phyloP scores from a whole-genome alignment of 1,139 yeast species.

The Scheffersomyces illinoinensis region DNA sequence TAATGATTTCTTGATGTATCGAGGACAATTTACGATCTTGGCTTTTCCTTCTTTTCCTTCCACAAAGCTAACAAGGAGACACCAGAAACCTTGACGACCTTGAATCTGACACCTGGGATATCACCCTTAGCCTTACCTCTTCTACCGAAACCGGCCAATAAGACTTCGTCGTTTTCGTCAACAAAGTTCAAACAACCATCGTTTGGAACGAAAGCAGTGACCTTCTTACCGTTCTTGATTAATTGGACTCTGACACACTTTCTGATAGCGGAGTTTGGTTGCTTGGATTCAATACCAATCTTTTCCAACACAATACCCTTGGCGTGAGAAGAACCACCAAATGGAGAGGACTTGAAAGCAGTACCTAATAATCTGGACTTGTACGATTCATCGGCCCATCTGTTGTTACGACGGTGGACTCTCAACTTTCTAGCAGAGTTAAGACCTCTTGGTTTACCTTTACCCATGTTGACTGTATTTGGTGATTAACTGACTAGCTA shows the following conservation, averaged over 20 bases:
- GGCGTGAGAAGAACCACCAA: slow-evolving; percentile 99
- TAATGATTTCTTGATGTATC: neutral
- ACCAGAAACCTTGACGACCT: slow-evolving; percentile 99
- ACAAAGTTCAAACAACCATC: slow-evolving; percentile 99
- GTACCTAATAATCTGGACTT: slow-evolving; percentile 99
- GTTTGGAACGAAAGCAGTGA: slow-evolving; percentile 99
- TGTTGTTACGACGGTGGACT: slow-evolving; percentile 99
- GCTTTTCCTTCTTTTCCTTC: slow-evolving; percentile 99
- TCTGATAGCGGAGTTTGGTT: slow-evolving; percentile 99
- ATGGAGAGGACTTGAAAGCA: slow-evolving; percentile 99
- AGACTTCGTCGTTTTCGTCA: slow-evolving; percentile 99
- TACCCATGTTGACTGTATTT: slow-evolving; percentile 61
- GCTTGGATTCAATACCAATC: slow-evolving; percentile 99
- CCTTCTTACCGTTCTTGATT: slow-evolving; percentile 99
- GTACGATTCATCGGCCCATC: slow-evolving; percentile 99
- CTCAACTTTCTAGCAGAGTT: slow-evolving; percentile 99
- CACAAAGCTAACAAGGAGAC: slow-evolving; percentile 99
- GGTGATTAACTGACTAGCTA: slow-evolving; percentile 9
- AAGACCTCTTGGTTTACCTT: slow-evolving; percentile 97
- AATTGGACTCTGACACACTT: slow-evolving; percentile 99
- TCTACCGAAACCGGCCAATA: slow-evolving; percentile 99
- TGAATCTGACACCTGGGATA: slow-evolving; percentile 99
- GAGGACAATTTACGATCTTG: slow-evolving; percentile 77
- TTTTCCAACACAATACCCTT: slow-evolving; percentile 99
- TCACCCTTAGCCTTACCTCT: slow-evolving; percentile 99